phyloP scores from a whole-genome alignment of 1,284 basidiomycete genomes.

The Wolfiporia cocos region DNA sequence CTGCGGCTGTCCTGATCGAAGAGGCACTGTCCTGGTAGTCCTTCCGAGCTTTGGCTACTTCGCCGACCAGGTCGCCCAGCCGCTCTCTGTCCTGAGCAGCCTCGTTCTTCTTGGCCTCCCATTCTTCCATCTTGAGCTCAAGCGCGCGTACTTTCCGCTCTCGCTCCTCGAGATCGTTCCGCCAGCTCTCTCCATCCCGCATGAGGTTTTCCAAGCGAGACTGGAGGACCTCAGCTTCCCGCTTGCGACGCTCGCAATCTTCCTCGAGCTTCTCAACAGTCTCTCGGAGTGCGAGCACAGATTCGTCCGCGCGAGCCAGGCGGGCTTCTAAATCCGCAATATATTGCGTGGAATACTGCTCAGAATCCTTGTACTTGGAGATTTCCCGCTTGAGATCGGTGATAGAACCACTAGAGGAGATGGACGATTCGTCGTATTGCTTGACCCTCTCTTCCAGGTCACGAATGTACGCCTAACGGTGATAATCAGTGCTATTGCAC shows the following conservation, averaged over 20 bases:
- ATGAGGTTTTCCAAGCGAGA: slow-evolving; percentile 66
- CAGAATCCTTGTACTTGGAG: slow-evolving; percentile 68
- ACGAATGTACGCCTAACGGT: slow-evolving; percentile 74
- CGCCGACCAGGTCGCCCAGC: slow-evolving; percentile 58
- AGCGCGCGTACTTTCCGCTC: slow-evolving; percentile 72
- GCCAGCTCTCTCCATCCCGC: slow-evolving; percentile 67
- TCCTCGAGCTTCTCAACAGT: slow-evolving; percentile 76
- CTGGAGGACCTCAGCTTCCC: slow-evolving; percentile 69
- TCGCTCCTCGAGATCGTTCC: slow-evolving; percentile 75
- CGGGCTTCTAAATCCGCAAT: slow-evolving; percentile 88
- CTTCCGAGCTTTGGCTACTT: slow-evolving; percentile 66
- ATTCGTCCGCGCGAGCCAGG: slow-evolving; percentile 75
- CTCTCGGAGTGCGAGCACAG: slow-evolving; percentile 58
- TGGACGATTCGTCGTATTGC: slow-evolving; percentile 70
- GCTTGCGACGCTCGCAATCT: slow-evolving; percentile 65
- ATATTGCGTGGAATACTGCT: slow-evolving; percentile 70
- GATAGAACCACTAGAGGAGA: slow-evolving; percentile 72
- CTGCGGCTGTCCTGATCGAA: slow-evolving; percentile 18
- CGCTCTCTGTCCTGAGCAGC: slow-evolving; percentile 59
- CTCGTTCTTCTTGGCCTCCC: slow-evolving; percentile 63
- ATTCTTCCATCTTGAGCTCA: slow-evolving; percentile 71
- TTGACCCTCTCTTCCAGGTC: slow-evolving; percentile 91
- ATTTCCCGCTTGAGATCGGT: slow-evolving; percentile 84
- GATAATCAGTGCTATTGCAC: slow-evolving; percentile 9
- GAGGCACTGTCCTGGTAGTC: slow-evolving; percentile 42